Conservation (phyloP, 345 rosid species). For the Lepidium sativum region DNA sequence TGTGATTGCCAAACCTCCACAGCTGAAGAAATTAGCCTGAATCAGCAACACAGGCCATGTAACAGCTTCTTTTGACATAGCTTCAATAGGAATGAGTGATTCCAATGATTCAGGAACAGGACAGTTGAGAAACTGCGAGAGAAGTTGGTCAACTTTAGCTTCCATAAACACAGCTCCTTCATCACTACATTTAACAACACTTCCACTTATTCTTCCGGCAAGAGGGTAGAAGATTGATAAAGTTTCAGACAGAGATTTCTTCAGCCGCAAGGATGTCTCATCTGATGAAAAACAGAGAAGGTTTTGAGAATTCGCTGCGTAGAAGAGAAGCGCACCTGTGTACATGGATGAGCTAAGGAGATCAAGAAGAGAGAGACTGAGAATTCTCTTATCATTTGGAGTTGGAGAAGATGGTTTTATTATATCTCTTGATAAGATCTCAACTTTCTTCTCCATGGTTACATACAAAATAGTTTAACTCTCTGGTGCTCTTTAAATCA, state of each 20-base stretch:
- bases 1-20: conserved; percentile 45
- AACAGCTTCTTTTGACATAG: conserved; percentile 15
- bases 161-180: conserved; percentile 32
- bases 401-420: conserved; percentile 30
- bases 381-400: conserved; percentile 12
- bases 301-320: conserved; percentile 7
- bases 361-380: conserved; percentile 27
- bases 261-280: conserved; percentile 18
- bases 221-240: conserved; percentile 38
- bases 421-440: conserved; percentile 29
- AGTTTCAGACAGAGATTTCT: conserved; percentile 36
- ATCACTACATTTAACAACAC: conserved; percentile 27
- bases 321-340: conserved; percentile 27
- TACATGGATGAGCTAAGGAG: conserved; percentile 22
- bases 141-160: conserved; percentile 23
- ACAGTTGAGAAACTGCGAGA: conserved; percentile 23
- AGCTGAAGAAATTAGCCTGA: conserved; percentile 32
- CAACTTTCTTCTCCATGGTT: conserved; percentile 17
- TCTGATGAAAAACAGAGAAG: conserved; percentile 10
- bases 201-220: conserved; percentile 22
- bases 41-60: conserved; percentile 27
- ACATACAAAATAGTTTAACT: not conserved
- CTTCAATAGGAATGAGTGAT: conserved; percentile 29
- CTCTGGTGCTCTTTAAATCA: not conserved
- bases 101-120: conserved; percentile 19